Conservation (phyloP, 768 basidiomycete species). For the Suillus plorans region DNA sequence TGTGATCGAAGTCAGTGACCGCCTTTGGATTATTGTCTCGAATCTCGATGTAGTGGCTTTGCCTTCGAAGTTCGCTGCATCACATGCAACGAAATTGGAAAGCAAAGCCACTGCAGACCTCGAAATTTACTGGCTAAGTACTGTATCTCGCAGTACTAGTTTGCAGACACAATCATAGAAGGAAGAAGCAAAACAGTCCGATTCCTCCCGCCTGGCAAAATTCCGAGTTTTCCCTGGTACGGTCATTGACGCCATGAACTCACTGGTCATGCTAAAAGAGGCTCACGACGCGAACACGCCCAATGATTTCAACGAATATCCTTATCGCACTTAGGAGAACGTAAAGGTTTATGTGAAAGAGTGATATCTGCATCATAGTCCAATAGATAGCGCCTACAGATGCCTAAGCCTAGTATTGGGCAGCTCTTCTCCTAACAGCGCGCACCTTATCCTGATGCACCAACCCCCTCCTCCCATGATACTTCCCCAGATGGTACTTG, state of each 20-base stretch:
- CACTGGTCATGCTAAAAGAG: background rate
- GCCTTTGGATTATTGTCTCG: background rate
- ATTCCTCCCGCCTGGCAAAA: background rate
- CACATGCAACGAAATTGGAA: background rate
- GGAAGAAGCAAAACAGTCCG: background rate
- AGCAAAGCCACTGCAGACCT: background rate
- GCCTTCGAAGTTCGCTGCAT: background rate
- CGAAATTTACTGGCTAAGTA: background rate
- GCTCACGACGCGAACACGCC: background rate
- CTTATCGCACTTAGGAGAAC: background rate
- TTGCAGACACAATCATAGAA: background rate
- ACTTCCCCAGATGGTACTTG: slow-evolving; percentile 7
- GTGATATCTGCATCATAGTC: slow-evolving; percentile 8
- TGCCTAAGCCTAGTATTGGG: background rate
- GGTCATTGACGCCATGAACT: no score
- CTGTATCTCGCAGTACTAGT: background rate
- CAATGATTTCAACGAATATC: background rate
- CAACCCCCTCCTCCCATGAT: background rate
- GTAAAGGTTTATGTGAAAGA: background rate
- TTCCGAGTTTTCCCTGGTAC: background rate
- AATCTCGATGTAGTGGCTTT: background rate
- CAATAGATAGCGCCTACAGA: background rate
- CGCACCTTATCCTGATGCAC: slow-evolving; percentile 2
- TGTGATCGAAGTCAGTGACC: background rate
- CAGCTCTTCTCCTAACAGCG: background rate